These are phyloP conservation scores for Volvox reticuliferus DNA, from an alignment of 139 green algal genomes.

Conservation along the genomic window DNA sequence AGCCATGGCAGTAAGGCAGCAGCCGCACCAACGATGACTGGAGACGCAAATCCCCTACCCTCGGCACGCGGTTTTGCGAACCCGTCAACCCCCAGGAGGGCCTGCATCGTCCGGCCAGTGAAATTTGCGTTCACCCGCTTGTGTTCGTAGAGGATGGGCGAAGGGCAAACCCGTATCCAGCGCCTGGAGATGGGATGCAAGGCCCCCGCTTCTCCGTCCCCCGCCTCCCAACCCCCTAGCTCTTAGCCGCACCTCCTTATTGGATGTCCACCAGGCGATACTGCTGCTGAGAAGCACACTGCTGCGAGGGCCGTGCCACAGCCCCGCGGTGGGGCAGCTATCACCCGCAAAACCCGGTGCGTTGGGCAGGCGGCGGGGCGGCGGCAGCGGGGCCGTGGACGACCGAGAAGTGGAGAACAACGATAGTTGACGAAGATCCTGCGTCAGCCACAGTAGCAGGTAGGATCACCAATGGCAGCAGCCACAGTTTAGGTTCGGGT, in stretches of 20 bases:
- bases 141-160: too few species aligned
- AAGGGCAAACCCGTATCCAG: too few species aligned
- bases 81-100: too few species aligned
- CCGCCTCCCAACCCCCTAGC: background rate
- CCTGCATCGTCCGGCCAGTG: too few species aligned
- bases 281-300: constrained; percentile 37
- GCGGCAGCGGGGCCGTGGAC: background rate
- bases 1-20: too few species aligned
- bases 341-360: constrained; percentile 45
- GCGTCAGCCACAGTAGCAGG: too few species aligned
- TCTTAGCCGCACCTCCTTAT: constrained; percentile 11
- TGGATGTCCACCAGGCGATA: constrained; percentile 57
- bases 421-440: constrained; percentile 36
- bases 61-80: too few species aligned
- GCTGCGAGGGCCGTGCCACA: background rate
- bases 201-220: background rate
- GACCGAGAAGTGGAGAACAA: background rate
- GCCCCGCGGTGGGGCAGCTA: constrained; percentile 50
- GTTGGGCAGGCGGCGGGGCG: constrained; percentile 37
- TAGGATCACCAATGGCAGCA: too few species aligned
- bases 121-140: too few species aligned
- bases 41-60: too few species aligned
- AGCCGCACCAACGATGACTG: too few species aligned
- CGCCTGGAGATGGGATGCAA: background rate
- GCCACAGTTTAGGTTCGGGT: too few species aligned